Evolutionary conservation across 345 rosid species (phyloP).

Genomic region (Odontarrhena argentea): DNA sequence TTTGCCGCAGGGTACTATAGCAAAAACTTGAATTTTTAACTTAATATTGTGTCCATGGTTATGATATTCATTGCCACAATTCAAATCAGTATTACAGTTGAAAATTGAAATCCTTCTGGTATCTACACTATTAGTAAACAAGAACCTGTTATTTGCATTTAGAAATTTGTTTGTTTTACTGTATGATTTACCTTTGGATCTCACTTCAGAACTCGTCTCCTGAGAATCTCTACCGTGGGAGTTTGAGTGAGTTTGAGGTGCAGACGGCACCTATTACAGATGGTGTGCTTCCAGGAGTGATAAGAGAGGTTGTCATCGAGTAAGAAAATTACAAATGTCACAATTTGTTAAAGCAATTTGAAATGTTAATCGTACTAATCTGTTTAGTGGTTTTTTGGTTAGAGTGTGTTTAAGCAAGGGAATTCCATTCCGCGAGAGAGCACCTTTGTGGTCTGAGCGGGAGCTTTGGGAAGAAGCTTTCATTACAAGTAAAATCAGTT

Average conservation of each 20-base stretch:
- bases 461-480: slow-evolving; percentile 78
- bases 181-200: slow-evolving; percentile 16
- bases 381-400: slow-evolving; percentile 18
- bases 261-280: slow-evolving; percentile 78
- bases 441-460: slow-evolving; percentile 65
- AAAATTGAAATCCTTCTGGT: neutral
- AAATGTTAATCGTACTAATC: neutral
- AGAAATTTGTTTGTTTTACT: neutral
- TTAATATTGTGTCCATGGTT: slow-evolving; percentile 10
- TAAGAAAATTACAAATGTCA: slow-evolving; percentile 35
- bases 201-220: slow-evolving; percentile 29
- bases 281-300: slow-evolving; percentile 87
- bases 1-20: slow-evolving; percentile 60
- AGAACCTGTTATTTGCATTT: neutral
- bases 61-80: neutral
- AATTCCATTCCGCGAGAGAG: slow-evolving; percentile 58
- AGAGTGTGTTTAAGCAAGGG: slow-evolving; percentile 65
- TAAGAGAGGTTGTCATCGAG: slow-evolving; percentile 85
- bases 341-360: slow-evolving; percentile 8
- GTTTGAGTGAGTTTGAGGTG: slow-evolving; percentile 53
- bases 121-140: neutral
- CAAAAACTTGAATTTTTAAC: neutral
- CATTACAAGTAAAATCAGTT: slow-evolving; percentile 56
- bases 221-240: slow-evolving; percentile 29
- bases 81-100: neutral